Base-by-base conservation (phyloP, 176 grass and related monocot species). In the Musa beccarii region DNA sequence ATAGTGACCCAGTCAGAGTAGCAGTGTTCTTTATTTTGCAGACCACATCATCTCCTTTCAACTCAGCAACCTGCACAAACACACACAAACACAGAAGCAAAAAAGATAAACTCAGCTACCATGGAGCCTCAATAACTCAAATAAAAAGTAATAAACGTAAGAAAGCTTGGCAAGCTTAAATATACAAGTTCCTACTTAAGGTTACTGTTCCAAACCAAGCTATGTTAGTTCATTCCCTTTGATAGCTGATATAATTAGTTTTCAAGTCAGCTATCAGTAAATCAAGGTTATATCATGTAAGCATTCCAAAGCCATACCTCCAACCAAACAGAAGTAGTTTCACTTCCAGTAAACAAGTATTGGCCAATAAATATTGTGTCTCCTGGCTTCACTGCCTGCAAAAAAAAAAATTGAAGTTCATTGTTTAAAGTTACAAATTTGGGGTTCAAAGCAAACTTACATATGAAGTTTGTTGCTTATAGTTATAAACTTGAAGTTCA, bases 251-350 rank as follows among this genome's bases (percentile, higher is more conserved):
- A 51, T 16, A 70, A 19, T 51, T 10, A 20, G 15, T 51, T 70
- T 51, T 21, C 12, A 0, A 43, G 34, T 10, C 3, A 2, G 11
- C 52, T 22, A 53, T 51, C 29, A 49, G 26, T 50, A 1, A 43
- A 17, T 59, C 6, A 52, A 59, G 24, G 10, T 49, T 43, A 43
- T 43, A 43, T 43, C 34, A 43, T 43, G 34, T 6, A 43, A 57
- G 53, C 49, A 12, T 22, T 19, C 2, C 8, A 28, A 72, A 52
- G 9, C 11, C 43, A 21, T 80, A 99, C 96, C 91, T 99, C 86
- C 80, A 99, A 79, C 96, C 96, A 99, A 76, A 94, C 96, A 71
- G 91, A 99, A 78, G 96, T 99, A 80, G 91, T 99, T 81, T 99
- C 96, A 15, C 96, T 95, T 17, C 96, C 96, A n/a, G 96, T 99